A percentile compares a stretch with the other conserved stretches of the same genome.
phyloP scores from a whole-genome alignment of 371 early-diverging fungal genomes.

The Syncephalastrum monosporum region DNA sequence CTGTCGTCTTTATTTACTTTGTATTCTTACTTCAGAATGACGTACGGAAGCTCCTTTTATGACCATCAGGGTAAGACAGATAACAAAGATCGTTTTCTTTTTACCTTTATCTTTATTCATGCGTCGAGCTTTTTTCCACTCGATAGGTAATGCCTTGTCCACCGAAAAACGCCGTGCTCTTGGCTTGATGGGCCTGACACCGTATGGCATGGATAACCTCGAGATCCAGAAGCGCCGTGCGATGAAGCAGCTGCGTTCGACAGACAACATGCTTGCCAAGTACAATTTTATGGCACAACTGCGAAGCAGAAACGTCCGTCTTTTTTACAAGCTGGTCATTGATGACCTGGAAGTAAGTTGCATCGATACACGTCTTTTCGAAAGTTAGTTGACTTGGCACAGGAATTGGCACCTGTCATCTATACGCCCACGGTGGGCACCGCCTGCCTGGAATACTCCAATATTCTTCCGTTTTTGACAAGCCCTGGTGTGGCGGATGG shows the following conservation, averaged over 20 bases:
- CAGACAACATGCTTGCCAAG: constrained; percentile 69
- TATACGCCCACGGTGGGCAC: constrained; percentile 95
- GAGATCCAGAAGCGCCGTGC: constrained; percentile 76
- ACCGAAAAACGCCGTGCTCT: constrained; percentile 19
- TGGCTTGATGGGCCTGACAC: constrained; percentile 66
- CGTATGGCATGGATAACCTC: constrained; percentile 67
- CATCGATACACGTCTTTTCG: not conserved
- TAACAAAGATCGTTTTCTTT: too few relatives aligned
- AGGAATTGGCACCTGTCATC: constrained; percentile 77
- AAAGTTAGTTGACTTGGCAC: constrained; percentile 4
- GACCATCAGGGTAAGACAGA: too few relatives aligned
- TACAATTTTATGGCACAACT: constrained; percentile 81
- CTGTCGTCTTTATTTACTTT: too few relatives aligned
- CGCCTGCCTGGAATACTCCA: constrained; percentile 87
- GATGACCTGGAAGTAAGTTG: constrained; percentile 66
- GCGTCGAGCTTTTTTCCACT: too few relatives aligned
- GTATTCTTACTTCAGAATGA: too few relatives aligned
- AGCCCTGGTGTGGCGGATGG: constrained; percentile 78
- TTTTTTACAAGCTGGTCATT: constrained; percentile 79
- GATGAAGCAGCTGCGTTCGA: constrained; percentile 63
- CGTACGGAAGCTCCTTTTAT: too few relatives aligned
- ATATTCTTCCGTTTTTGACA: constrained; percentile 81
- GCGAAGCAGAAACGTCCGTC: constrained; percentile 69
- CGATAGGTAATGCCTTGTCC: too few relatives aligned
- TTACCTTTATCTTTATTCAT: too few relatives aligned